Conservation (phyloP, 345 rosid genomes). For the Sonneratia caseolaris region DNA sequence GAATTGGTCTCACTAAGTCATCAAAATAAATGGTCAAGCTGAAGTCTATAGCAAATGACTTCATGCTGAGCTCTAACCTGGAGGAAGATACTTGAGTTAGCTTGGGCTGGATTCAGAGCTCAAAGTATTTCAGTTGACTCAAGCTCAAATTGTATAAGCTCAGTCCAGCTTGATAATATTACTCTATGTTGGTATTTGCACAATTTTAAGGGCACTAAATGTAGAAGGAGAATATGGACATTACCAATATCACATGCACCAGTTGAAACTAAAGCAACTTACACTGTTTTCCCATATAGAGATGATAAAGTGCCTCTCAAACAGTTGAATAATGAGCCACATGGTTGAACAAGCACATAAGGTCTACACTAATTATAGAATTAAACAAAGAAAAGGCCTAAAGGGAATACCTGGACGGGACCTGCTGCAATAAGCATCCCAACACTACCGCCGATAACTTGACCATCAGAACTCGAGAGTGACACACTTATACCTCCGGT, state of each 20-base stretch:
- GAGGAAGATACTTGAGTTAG: not conserved
- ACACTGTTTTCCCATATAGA: not conserved
- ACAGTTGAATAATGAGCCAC: not conserved
- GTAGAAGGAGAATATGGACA: not conserved
- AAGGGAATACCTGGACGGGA: constrained; percentile 60
- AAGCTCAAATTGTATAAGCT: not conserved
- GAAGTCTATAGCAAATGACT: too few relatives aligned
- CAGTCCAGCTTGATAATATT: not conserved
- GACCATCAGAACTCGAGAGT: constrained; percentile 85
- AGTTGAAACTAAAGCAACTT: not conserved
- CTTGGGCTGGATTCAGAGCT: not conserved
- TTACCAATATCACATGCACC: not conserved
- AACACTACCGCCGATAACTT: constrained; percentile 82
- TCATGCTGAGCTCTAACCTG: not conserved
- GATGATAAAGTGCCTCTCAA: not conserved
- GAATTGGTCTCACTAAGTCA: not conserved
- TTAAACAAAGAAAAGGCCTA: not conserved
- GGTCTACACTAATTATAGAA: not conserved
- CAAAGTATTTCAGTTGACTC: not conserved
- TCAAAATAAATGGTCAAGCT: too few relatives aligned
- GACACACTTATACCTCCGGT: constrained; percentile 93
- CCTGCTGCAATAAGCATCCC: constrained; percentile 72
- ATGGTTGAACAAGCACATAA: not conserved
- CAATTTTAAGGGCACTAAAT: not conserved
- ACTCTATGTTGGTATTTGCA: not conserved